Evolutionary conservation across 2,329 filamentous ascomycete species (phyloP).

Genomic region (Pseudocercospora ulei): DNA sequence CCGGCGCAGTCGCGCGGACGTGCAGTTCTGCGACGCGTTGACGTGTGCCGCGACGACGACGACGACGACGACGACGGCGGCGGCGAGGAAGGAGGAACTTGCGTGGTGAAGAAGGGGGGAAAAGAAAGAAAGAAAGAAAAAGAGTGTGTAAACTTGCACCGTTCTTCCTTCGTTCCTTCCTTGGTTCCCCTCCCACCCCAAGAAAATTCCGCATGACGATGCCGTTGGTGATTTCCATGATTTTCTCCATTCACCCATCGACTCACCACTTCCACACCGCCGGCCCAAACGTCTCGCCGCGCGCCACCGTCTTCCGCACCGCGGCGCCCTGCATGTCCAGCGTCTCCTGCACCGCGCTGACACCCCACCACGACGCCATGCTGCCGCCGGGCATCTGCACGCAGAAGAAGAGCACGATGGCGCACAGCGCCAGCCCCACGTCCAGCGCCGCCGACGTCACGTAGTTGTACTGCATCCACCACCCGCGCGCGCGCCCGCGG

Average conservation of each 20-base stretch:
- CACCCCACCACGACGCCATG: slow-evolving; percentile 61
- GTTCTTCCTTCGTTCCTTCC: too few species aligned
- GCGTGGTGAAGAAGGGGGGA: too few species aligned
- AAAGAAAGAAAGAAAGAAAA: too few species aligned
- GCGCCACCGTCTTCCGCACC: slow-evolving; percentile 42
- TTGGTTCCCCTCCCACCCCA: too few species aligned
- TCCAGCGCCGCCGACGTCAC: slow-evolving; percentile 74
- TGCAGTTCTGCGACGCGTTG: slow-evolving; percentile 29
- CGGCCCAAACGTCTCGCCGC: slow-evolving; percentile 58
- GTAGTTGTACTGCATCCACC: slow-evolving; percentile 74
- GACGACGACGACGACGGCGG: too few species aligned
- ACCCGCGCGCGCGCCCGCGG: slow-evolving; percentile 56
- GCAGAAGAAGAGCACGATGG: slow-evolving; percentile 79
- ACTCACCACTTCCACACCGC: slow-evolving; percentile 26
- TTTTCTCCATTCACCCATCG: too few species aligned
- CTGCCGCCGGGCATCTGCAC: slow-evolving; percentile 70
- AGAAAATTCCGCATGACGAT: too few species aligned
- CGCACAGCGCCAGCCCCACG: slow-evolving; percentile 69
- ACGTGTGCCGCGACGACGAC: slow-evolving; percentile 22
- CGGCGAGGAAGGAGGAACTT: slow-evolving; percentile 26
- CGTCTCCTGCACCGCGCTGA: slow-evolving; percentile 16
- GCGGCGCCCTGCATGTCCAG: slow-evolving; percentile 16
- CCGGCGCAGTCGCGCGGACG: slow-evolving; percentile 22
- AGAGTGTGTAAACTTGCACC: too few species aligned
- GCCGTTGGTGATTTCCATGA: too few species aligned